Percentiles rank a stretch among this genome's conserved stretches.
phyloP scores from a whole-genome alignment of 1,139 yeast species.

The Hyphopichia burtonii region DNA sequence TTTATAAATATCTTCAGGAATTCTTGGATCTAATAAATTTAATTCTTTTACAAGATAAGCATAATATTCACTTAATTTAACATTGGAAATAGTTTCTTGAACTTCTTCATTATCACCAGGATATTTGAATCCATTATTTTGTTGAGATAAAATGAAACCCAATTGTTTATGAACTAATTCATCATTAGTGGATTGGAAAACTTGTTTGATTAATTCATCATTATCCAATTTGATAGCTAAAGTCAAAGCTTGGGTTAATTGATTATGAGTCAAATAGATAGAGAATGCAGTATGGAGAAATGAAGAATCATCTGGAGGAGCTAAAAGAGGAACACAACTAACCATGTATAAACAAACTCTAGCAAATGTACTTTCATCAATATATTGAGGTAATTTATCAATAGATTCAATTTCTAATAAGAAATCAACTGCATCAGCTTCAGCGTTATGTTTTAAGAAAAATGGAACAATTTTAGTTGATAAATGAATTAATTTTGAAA shows the following conservation, averaged over 20 bases:
- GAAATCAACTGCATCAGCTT: slow-evolving; percentile 96
- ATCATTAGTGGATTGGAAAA: slow-evolving; percentile 75
- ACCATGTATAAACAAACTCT: slow-evolving; percentile 94
- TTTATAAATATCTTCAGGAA: slow-evolving; percentile 93
- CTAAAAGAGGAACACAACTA: slow-evolving; percentile 90
- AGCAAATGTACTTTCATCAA: slow-evolving; percentile 79
- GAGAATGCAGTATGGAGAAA: slow-evolving; percentile 90
- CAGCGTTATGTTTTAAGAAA: slow-evolving; percentile 93
- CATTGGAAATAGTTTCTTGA: slow-evolving; percentile 83
- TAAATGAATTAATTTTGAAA: slow-evolving; percentile 55
- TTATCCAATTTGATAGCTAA: slow-evolving; percentile 89
- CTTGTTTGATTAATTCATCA: slow-evolving; percentile 71
- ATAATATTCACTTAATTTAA: slow-evolving; percentile 75
- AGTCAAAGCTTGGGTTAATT: slow-evolving; percentile 85
- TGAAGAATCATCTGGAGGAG: slow-evolving; percentile 90
- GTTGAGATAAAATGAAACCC: slow-evolving; percentile 86
- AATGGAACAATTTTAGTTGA: slow-evolving; percentile 83
- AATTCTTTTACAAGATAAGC: slow-evolving; percentile 80
- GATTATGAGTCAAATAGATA: slow-evolving; percentile 76
- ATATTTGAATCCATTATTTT: slow-evolving; percentile 73
- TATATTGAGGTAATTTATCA: slow-evolving; percentile 77
- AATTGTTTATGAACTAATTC: slow-evolving; percentile 79
- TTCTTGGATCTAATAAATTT: slow-evolving; percentile 83
- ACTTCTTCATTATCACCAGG: slow-evolving; percentile 70
- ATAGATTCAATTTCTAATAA: slow-evolving; percentile 85